phyloP scores from a whole-genome alignment of 176 grass and related monocot genomes.

The Oryza nivara region DNA sequence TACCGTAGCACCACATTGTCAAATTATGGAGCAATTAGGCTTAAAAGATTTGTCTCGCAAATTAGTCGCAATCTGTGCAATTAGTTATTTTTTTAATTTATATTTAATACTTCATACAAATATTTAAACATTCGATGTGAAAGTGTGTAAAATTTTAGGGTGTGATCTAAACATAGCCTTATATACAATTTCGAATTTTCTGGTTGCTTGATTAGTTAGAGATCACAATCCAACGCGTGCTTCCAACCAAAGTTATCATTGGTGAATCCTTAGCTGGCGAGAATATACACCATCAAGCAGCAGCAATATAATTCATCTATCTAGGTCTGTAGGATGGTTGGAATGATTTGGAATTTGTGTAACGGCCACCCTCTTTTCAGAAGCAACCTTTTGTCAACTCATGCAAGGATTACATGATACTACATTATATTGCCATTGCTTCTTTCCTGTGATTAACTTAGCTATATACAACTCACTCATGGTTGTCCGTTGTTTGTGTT shows the following conservation, averaged over 20 bases:
- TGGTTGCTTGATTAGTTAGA: not conserved
- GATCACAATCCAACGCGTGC: slow-evolving; percentile 8
- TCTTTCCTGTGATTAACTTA: too few relatives aligned
- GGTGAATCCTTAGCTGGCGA: slow-evolving; percentile 2
- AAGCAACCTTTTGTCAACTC: slow-evolving; percentile 4
- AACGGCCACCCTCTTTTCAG: not conserved
- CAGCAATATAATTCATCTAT: not conserved
- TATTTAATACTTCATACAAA: too few relatives aligned
- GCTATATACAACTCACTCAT: not conserved
- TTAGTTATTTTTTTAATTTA: too few relatives aligned
- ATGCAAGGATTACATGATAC: not conserved
- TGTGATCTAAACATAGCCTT: too few relatives aligned
- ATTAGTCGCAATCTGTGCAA: too few relatives aligned
- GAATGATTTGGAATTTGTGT: slow-evolving; percentile 33
- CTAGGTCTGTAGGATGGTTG: not conserved
- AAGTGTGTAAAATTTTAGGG: too few relatives aligned
- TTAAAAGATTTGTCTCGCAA: too few relatives aligned
- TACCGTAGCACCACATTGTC: too few relatives aligned
- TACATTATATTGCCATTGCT: not conserved
- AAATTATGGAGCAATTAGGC: too few relatives aligned
- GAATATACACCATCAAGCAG: not conserved
- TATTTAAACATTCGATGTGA: too few relatives aligned
- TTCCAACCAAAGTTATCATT: not conserved
- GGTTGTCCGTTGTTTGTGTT: too few relatives aligned
- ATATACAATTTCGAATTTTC: not conserved